A percentile compares a stretch with the other conserved stretches of the same genome.
Evolutionary conservation across 768 basidiomycete genomes (phyloP).

Genomic region (Naganishia onofrii): DNA sequence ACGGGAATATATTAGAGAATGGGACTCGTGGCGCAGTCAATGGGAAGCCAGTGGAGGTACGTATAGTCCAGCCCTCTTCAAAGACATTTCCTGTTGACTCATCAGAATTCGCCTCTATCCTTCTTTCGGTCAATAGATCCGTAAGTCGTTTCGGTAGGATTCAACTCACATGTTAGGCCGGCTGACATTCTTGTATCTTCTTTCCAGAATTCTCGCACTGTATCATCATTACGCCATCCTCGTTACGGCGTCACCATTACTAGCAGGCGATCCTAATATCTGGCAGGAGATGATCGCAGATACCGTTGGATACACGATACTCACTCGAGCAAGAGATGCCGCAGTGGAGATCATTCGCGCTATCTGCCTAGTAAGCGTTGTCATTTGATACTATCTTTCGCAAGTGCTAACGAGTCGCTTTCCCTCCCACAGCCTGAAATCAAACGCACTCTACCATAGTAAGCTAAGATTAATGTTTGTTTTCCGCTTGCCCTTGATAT

Average conservation of each 20-base stretch:
- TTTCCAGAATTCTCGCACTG: constrained; percentile 41
- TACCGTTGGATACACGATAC: constrained; percentile 42
- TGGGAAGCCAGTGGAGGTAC: constrained; percentile 28
- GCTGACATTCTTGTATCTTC: not conserved
- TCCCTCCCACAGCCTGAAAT: constrained; percentile 41
- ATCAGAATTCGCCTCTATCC: not conserved
- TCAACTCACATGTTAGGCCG: too few species aligned
- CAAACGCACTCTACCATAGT: constrained; percentile 47
- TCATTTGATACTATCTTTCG: too few species aligned
- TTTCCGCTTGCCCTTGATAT: not conserved
- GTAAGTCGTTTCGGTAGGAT: constrained; percentile 31
- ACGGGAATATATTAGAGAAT: constrained; percentile 12
- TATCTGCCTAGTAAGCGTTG: constrained; percentile 44
- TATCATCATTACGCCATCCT: constrained; percentile 48
- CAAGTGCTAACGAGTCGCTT: not conserved
- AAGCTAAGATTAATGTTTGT: constrained; percentile 14
- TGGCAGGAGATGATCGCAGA: constrained; percentile 42
- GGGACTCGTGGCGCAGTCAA: constrained; percentile 28
- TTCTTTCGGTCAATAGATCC: constrained; percentile 34
- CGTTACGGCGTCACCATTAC: constrained; percentile 42
- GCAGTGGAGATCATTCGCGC: constrained; percentile 48
- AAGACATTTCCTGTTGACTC: not conserved
- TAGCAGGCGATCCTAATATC: constrained; percentile 34
- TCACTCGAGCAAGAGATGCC: constrained; percentile 46
- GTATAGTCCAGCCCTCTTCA: not conserved